Base-by-base conservation (phyloP, 495 filamentous ascomycete genomes). In the Sporormia fimetaria region DNA sequence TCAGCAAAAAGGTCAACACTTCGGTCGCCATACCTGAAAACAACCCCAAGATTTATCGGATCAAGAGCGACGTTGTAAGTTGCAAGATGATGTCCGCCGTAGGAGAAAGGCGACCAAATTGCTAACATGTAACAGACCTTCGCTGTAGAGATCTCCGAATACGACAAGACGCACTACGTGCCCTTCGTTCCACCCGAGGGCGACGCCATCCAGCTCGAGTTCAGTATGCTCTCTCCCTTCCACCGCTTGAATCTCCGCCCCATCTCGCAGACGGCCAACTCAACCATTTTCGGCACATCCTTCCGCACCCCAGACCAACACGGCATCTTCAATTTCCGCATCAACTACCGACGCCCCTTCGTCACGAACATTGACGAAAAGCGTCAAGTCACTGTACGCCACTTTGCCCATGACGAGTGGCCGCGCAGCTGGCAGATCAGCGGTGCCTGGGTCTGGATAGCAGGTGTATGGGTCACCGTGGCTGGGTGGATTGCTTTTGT, bases 211-310 rank as follows among this genome's bases (percentile, higher is more conserved):
- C 90, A 98, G 58, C 81, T 98, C 41, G 90, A 98, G 63, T 93
- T 94, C 69, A 86, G 76, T 64, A 98, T 98, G 90, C 81, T 98
- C 10, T 94, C 88, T 5, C 90, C 92, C 49, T 95, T 92, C 76
- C 82, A 95, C 66, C 87, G 92, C n/a, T 71, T 95, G 15, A 61
- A 73, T 43, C 78, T 98, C 4, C 32, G 57, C 18, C 80, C 78
- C 11, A 62, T 65, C 12, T 30, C 55, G 5, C 43, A 62, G 9
- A 82, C 80, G 0, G 52, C 67, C 23, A 81, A 81, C 54, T 75
- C 75, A 52, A 80, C 83, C 23, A 69, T 81, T 23, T 98, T 77
- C 69, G 73, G 74, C 49, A 67, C 75, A 4, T 68, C 71, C 15
- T 94, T 96, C 67, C 78, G 68, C 43, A 67, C 85, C 8, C 90